Percentiles rank a stretch among this genome's conserved stretches.
These are phyloP conservation scores for Wallemia hederae DNA, from an alignment of 1,284 basidiomycete species.

Conservation along the genomic window DNA sequence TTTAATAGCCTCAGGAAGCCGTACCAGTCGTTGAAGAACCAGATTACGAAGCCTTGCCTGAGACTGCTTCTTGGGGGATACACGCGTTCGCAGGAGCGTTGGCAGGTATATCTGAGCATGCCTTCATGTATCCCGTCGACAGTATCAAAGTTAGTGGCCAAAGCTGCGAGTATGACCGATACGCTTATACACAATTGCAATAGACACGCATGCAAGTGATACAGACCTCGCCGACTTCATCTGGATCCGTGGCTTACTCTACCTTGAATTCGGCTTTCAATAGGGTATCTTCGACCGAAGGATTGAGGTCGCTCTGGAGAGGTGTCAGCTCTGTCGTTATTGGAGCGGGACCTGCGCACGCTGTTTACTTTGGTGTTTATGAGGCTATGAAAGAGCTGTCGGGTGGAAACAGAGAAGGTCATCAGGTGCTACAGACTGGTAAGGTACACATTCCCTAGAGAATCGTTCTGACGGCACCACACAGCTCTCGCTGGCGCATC, in stretches of 20 bases:
- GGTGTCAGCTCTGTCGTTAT: slow-evolving; percentile 92
- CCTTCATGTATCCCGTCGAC: slow-evolving; percentile 95
- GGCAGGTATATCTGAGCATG: slow-evolving; percentile 94
- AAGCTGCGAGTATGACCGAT: neutral
- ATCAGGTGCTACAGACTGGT: slow-evolving; percentile 23
- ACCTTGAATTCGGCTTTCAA: slow-evolving; percentile 63
- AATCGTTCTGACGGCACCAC: neutral
- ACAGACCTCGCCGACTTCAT: slow-evolving; percentile 3
- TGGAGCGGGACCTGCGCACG: slow-evolving; percentile 92
- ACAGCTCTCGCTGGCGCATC: slow-evolving; percentile 70
- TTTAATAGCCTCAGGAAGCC: neutral
- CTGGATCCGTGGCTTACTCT: slow-evolving; percentile 47
- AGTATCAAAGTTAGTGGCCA: slow-evolving; percentile 57
- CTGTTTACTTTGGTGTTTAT: slow-evolving; percentile 88
- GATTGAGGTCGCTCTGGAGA: slow-evolving; percentile 67
- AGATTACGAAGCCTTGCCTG: slow-evolving; percentile 22
- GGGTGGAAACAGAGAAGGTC: slow-evolving; percentile 34
- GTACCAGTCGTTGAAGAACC: slow-evolving; percentile 20
- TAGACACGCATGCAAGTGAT: slow-evolving; percentile 99
- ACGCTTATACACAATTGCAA: neutral
- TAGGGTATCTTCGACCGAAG: slow-evolving; percentile 76
- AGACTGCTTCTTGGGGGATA: slow-evolving; percentile 24
- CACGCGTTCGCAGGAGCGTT: slow-evolving; percentile 94
- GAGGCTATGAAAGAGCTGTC: slow-evolving; percentile 23
- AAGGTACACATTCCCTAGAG: neutral